Conservation (phyloP, 495 filamentous ascomycete species). For the Penicillium chermesinum region DNA sequence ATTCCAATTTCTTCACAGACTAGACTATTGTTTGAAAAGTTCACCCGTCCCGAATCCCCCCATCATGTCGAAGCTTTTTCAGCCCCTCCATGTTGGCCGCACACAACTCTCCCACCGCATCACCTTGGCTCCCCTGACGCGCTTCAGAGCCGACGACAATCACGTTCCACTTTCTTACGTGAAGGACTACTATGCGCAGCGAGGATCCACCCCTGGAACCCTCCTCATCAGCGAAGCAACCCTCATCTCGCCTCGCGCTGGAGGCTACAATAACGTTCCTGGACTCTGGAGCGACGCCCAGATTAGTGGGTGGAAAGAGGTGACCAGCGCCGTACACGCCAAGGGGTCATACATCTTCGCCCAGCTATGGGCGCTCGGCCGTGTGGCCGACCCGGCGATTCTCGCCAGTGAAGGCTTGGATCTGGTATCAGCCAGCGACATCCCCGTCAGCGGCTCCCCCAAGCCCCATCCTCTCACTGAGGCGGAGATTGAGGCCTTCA, state of each 20-base stretch:
- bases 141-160: slow-evolving; percentile 36
- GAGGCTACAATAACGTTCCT: slow-evolving; percentile 50
- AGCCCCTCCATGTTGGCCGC: neutral
- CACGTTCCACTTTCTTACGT: slow-evolving; percentile 33
- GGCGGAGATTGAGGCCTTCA: slow-evolving; percentile 52
- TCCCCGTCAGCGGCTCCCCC: slow-evolving; percentile 35
- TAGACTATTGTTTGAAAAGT: too few relatives aligned
- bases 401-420: slow-evolving; percentile 26
- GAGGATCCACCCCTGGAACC: slow-evolving; percentile 44
- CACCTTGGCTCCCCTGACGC: slow-evolving; percentile 45
- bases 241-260: slow-evolving; percentile 50
- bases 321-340: slow-evolving; percentile 62
- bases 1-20: too few relatives aligned
- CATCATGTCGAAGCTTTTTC: neutral
- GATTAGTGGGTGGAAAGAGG: slow-evolving; percentile 50
- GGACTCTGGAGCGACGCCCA: slow-evolving; percentile 60
- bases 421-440: slow-evolving; percentile 36
- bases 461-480: slow-evolving; percentile 47
- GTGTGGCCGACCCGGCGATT: slow-evolving; percentile 37
- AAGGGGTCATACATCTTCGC: slow-evolving; percentile 55
- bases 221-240: slow-evolving; percentile 58
- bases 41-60: too few relatives aligned
- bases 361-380: slow-evolving; percentile 66
- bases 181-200: slow-evolving; percentile 49
- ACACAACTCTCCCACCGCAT: neutral